Evolutionary conservation across 2,329 filamentous ascomycete genomes (phyloP), one percentile per base, ranked within the genome.

Genomic region (Penicillium verrucosum): DNA sequence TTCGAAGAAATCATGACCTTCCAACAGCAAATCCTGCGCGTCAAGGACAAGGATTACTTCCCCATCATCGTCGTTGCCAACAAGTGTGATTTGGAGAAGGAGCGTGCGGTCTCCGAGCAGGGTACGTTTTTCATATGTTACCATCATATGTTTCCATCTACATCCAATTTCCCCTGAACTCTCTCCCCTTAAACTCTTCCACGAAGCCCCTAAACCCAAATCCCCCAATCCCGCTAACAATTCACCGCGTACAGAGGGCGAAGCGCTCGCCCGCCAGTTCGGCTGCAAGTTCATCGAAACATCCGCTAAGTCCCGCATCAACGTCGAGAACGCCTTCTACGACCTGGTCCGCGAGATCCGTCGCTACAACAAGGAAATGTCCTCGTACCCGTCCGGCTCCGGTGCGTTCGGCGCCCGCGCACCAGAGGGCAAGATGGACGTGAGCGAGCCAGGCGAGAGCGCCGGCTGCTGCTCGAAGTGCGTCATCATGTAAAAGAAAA

Each of bases 21-120:
- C 80, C 92, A 97, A 78, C 92, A 97, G 82, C 94, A 99, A 79
- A 99, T 99, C 74, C 82, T 99, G 67, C 83, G 94, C 68, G 94
- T 99, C 70, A 99, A 99, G 84, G 94, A 97, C 81, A 97, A 96
- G 85, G 94, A 99, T 79, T 96, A 97, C 77, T 99, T 99, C 82
- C 94, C 94, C 68, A 97, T 99, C 82, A 96, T 97, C 57, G 90
- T 99, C 44, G 94, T 97, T 41, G 94, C 92, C 68, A 99, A 99
- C 85, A 99, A 99, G 84, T 97, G 93, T 80, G 94, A 99, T 90
- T 80, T 99, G 75, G 93, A 97, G 72, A 82, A 82, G 68, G 93
- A 99, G 79, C 86, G 94, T 72, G 89, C 93, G 70, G 94, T 99
- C 58, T 89, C 90, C 63, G 88, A 89, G 80, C 88, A 95, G 85